Evolutionary conservation across 768 basidiomycete species (phyloP), one percentile per base, ranked within the genome.

Genomic region (Kwoniella bestiolae): DNA sequence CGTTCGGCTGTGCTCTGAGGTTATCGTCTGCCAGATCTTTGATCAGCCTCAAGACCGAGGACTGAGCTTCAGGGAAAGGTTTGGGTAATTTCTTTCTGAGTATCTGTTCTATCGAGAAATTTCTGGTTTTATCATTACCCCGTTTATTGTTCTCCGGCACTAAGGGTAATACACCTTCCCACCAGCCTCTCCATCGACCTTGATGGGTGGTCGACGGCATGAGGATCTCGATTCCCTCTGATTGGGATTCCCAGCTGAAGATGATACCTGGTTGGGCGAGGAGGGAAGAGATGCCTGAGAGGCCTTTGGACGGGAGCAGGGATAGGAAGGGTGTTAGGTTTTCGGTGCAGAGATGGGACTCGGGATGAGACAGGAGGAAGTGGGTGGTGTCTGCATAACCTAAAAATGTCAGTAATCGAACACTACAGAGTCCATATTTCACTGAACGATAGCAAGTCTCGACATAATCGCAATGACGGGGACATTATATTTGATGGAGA

Each of bases 281-380:
- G 25, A 97, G 84, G 16, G 82, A 84, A 0, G 92, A 91, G 23
- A 97, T 85, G 12, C 96, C 94, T 0, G 94, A 92, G 21, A 85
- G 83, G 5, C 91, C 88, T 76, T 96, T 92, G 84, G 95, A 98
- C 0, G 96, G 96, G 1, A 98, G 83, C 9, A 97, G 87, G 77
- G 95, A 93, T 63, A 97, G 85, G 82, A 98, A 96, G 0, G 96
- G 95, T 0, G 95, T 97, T 8, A 98, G 83, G 75, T 97, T 97
- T 78, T 98, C 96, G 4, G 95, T 98, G 77, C 95, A 99, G n/a
- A 97, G 90, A 71, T 89, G 3, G 89, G 91, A 6, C 90, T 90
- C 21, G 90, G 85, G 74, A 34, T 71, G 72, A 12, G 70, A 14
- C 83, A 81, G 9, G 78, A 68, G 29, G 83, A 80, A 80, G 84